A percentile compares a stretch with the other conserved stretches of the same genome.
Conservation (phyloP, 331 rosid genomes). For the Dryas integrifolia region DNA sequence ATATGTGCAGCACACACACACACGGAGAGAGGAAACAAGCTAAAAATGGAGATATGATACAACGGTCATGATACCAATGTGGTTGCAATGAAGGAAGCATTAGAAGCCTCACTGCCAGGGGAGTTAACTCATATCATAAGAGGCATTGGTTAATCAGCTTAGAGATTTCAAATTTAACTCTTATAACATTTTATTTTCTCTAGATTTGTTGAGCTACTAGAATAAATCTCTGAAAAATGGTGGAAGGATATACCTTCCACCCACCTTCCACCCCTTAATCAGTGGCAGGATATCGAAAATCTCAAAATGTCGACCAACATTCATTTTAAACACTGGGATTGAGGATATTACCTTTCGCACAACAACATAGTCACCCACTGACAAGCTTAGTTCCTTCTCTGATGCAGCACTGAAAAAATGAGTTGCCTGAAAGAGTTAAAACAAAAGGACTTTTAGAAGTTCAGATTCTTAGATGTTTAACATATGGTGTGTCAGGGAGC, state of each 20-base stretch:
- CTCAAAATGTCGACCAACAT: neutral
- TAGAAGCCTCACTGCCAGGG: neutral
- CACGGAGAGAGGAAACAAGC: too few species aligned
- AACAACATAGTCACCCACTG: slow-evolving; percentile 84
- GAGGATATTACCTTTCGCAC: slow-evolving; percentile 69
- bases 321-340: neutral
- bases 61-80: too few species aligned
- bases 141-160: neutral
- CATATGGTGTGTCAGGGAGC: slow-evolving; percentile 7
- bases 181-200: neutral
- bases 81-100: neutral
- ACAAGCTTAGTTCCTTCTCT: slow-evolving; percentile 85
- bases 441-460: slow-evolving; percentile 12
- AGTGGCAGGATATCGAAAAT: neutral
- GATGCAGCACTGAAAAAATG: slow-evolving; percentile 65
- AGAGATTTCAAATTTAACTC: neutral
- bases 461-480: slow-evolving; percentile 6
- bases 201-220: neutral
- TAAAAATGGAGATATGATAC: too few species aligned
- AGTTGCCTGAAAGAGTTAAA: slow-evolving; percentile 57
- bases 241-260: neutral
- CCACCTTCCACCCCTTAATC: neutral
- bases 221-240: neutral
- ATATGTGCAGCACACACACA: too few species aligned
- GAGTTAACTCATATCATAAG: neutral